phyloP scores from a whole-genome alignment of 1,284 basidiomycete species.

The Schizopora paradoxa region DNA sequence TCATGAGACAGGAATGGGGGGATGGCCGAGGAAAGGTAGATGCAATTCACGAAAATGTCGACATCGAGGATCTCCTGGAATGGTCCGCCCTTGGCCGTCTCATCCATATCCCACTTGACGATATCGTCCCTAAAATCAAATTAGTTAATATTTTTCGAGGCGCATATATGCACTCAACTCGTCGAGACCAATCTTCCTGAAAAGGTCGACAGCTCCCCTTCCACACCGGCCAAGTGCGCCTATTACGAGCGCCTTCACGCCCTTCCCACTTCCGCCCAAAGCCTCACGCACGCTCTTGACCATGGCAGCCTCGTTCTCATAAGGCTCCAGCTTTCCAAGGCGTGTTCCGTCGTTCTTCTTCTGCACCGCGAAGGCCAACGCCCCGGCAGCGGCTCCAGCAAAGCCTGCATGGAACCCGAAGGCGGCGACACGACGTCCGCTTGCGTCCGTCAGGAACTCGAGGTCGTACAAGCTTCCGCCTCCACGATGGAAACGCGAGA shows the following conservation, averaged over 20 bases:
- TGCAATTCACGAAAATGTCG: slow-evolving; percentile 99
- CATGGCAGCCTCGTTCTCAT: slow-evolving; percentile 79
- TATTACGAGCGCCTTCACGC: slow-evolving; percentile 88
- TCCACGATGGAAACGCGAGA: slow-evolving; percentile 85
- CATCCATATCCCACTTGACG: slow-evolving; percentile 95
- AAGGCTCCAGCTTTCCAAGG: slow-evolving; percentile 74
- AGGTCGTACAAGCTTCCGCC: slow-evolving; percentile 92
- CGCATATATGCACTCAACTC: slow-evolving; percentile 50
- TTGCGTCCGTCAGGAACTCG: slow-evolving; percentile 89
- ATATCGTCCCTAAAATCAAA: slow-evolving; percentile 75
- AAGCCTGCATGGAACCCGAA: slow-evolving; percentile 99
- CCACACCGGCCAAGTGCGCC: slow-evolving; percentile 96
- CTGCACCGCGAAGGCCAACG: slow-evolving; percentile 76
- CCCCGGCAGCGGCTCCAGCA: slow-evolving; percentile 92
- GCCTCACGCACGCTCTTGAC: slow-evolving; percentile 63
- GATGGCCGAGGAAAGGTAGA: slow-evolving; percentile 89
- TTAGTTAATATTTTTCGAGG: slow-evolving; percentile 9
- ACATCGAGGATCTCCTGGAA: slow-evolving; percentile 95
- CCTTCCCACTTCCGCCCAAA: slow-evolving; percentile 69
- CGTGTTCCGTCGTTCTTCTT: slow-evolving; percentile 47
- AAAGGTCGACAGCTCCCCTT: slow-evolving; percentile 91
- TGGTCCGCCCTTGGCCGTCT: slow-evolving; percentile 96
- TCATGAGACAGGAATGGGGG: slow-evolving; percentile 83
- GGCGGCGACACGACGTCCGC: slow-evolving; percentile 91
- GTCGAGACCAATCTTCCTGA: slow-evolving; percentile 88